Conservation (phyloP, 108 stramenopile species). For the Phaeodactylum tricornutum region DNA sequence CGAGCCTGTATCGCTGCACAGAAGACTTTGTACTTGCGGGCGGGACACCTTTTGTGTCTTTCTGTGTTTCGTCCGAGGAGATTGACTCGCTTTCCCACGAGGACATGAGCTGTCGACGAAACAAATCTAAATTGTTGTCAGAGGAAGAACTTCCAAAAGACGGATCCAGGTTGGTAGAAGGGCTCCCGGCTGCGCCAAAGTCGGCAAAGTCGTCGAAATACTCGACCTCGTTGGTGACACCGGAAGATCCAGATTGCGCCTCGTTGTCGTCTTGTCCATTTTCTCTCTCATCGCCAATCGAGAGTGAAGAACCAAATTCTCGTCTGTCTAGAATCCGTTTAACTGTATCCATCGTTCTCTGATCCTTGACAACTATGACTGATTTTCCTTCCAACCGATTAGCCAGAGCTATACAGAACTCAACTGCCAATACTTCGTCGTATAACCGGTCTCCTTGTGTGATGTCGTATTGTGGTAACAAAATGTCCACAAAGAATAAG, state of each 20-base stretch:
- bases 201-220: slow-evolving; percentile 13
- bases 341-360: slow-evolving; percentile 1
- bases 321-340: slow-evolving; percentile 1
- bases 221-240: not conserved
- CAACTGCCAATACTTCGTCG: slow-evolving; percentile 32
- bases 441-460: slow-evolving; percentile 24
- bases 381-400: no score
- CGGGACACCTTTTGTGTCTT: not conserved
- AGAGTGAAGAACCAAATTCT: not conserved
- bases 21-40: not conserved
- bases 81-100: slow-evolving; percentile 13
- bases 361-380: slow-evolving; percentile 2
- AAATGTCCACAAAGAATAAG: slow-evolving; percentile 27
- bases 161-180: not conserved
- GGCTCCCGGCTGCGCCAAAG: slow-evolving; percentile 1
- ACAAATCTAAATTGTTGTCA: slow-evolving; percentile 18
- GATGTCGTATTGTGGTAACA: slow-evolving; percentile 34
- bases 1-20: slow-evolving; percentile 24
- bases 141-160: not conserved
- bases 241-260: not conserved
- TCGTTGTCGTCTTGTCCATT: slow-evolving; percentile 12
- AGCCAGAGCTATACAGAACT: slow-evolving; percentile 18
- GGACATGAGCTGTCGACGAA: slow-evolving; percentile 28
- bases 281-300: slow-evolving; percentile 1
- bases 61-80: not conserved